phyloP scores from a whole-genome alignment of 2,329 filamentous ascomycete species.

The Phaeophleospora eucalypticola region DNA sequence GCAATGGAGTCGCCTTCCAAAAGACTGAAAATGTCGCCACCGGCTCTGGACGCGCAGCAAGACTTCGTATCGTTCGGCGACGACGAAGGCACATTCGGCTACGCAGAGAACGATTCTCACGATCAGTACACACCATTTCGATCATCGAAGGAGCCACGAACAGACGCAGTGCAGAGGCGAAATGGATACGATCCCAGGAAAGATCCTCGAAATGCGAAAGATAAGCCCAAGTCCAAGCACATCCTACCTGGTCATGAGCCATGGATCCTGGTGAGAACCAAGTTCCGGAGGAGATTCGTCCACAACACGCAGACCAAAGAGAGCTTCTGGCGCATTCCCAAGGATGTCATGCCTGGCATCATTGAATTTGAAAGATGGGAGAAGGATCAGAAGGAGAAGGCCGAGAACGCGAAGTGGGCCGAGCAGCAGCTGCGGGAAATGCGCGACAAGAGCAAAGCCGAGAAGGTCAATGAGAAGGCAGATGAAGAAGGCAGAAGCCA shows the following conservation, averaged over 20 bases:
- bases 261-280: conserved; percentile 92
- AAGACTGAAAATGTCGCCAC: conserved; percentile 21
- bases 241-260: conserved; percentile 75
- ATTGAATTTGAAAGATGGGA: conserved; percentile 67
- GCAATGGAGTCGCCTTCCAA: conserved; percentile 26
- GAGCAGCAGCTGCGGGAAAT: conserved; percentile 30
- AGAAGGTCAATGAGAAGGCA: conserved; percentile 18
- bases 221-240: conserved; percentile 76
- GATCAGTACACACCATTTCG: conserved; percentile 9
- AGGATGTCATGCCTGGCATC: conserved; percentile 73
- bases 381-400: conserved; percentile 58
- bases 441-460: conserved; percentile 20
- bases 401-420: conserved; percentile 31
- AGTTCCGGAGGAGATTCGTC: conserved; percentile 81
- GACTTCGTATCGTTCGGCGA: conserved; percentile 27
- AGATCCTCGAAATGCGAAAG: conserved; percentile 44
- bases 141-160: conserved; percentile 6
- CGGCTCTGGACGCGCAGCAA: conserved; percentile 15
- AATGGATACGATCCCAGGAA: conserved; percentile 10
- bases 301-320: conserved; percentile 82
- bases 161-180: not conserved
- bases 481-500: conserved; percentile 16
- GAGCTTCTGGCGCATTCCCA: conserved; percentile 93
- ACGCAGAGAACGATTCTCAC: conserved; percentile 7
- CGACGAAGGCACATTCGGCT: conserved; percentile 16